These are phyloP conservation scores for Sugiyamaella lignohabitans DNA, from an alignment of 805 yeast genomes.

Conservation along the genomic window DNA sequence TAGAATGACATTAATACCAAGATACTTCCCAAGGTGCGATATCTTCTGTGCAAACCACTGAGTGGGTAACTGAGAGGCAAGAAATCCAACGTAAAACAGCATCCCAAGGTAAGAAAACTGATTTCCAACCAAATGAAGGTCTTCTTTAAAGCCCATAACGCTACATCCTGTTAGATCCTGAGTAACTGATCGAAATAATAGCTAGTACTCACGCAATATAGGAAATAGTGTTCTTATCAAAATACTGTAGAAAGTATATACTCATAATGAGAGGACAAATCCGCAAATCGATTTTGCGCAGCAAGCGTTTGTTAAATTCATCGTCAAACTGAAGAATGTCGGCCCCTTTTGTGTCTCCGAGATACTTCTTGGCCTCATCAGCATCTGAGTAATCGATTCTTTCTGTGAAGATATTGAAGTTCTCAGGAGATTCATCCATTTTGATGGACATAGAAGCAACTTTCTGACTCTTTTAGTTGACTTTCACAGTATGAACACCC, in stretches of 20 bases:
- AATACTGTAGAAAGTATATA: slow-evolving; percentile 14
- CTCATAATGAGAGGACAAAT: slow-evolving; percentile 14
- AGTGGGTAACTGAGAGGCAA: slow-evolving; percentile 40
- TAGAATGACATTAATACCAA: slow-evolving; percentile 7
- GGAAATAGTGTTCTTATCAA: slow-evolving; percentile 46
- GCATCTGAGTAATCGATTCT: background rate
- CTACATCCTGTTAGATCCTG: too few species aligned
- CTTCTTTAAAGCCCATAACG: slow-evolving; percentile 42
- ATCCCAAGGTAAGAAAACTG: slow-evolving; percentile 39
- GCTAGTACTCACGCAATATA: too few species aligned
- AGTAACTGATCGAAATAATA: too few species aligned
- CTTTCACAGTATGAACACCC: too few species aligned
- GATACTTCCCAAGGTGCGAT: slow-evolving; percentile 7
- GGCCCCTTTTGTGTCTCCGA: background rate
- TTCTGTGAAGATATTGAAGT: too few species aligned
- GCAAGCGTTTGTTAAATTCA: background rate
- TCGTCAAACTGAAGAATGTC: background rate
- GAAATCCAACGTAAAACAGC: slow-evolving; percentile 32
- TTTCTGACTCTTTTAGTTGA: too few species aligned
- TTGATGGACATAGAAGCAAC: too few species aligned
- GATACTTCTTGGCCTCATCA: slow-evolving; percentile 1
- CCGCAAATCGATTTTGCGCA: slow-evolving; percentile 20
- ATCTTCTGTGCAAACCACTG: slow-evolving; percentile 23
- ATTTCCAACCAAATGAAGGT: slow-evolving; percentile 34
- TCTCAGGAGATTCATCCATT: too few species aligned